Evolutionary conservation across 2,329 filamentous ascomycete genomes (phyloP).

Genomic region (Lizonia empirigonia): DNA sequence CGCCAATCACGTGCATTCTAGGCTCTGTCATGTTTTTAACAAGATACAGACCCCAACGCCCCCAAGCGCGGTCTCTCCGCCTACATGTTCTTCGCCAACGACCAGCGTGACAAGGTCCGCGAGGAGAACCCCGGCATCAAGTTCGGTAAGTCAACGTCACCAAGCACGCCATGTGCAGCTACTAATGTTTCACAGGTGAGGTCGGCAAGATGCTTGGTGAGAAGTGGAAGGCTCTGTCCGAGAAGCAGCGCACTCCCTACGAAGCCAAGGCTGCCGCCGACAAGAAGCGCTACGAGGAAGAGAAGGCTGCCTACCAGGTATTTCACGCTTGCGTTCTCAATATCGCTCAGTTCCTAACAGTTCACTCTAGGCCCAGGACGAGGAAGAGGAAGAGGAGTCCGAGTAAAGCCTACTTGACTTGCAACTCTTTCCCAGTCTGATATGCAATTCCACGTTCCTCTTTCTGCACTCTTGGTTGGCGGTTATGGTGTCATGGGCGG

Average conservation of each 20-base stretch:
- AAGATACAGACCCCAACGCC: conserved; percentile 80
- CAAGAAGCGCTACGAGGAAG: conserved; percentile 99
- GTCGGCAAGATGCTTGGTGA: conserved; percentile 98
- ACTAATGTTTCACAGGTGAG: conserved; percentile 66
- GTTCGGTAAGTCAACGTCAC: conserved; percentile 69
- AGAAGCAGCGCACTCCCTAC: conserved; percentile 91
- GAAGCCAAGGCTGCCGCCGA: conserved; percentile 95
- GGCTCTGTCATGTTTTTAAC: conserved; percentile 15
- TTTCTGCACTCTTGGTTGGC: conserved; percentile 23
- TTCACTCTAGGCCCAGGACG: conserved; percentile 20
- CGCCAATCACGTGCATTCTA: conserved; percentile 22
- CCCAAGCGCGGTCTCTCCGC: conserved; percentile 99
- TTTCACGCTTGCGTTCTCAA: conserved; percentile 13
- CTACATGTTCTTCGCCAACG: conserved; percentile 99
- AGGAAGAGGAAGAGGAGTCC: conserved; percentile 51
- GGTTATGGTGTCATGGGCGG: conserved; percentile 33
- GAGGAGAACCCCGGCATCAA: conserved; percentile 98
- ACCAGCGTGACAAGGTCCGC: conserved; percentile 96
- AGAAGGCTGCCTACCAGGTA: conserved; percentile 78
- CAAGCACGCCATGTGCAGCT: not conserved
- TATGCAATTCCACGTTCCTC: conserved; percentile 17
- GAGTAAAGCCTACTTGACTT: conserved; percentile 36
- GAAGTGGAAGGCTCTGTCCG: conserved; percentile 95
- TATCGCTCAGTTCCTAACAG: conserved; percentile 19
- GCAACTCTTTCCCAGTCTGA: conserved; percentile 18